Evolutionary conservation across 2,329 filamentous ascomycete genomes (phyloP).

Genomic region (Colletotrichum musicola): DNA sequence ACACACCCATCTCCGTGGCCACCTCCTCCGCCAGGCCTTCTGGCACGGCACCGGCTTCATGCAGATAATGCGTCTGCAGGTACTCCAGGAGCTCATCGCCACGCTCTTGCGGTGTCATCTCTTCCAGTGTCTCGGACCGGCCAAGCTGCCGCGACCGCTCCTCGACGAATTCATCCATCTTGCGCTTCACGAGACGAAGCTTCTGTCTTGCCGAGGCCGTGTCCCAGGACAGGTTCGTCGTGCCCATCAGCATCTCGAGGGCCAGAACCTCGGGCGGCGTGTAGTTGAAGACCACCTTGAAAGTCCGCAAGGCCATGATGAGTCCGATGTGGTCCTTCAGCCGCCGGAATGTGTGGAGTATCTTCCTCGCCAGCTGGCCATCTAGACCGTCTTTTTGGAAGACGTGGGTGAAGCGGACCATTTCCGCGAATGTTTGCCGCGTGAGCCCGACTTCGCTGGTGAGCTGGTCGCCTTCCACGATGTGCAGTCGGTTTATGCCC

Average conservation of each 20-base stretch:
- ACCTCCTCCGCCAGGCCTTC: constrained; percentile 48
- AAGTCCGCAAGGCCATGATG: constrained; percentile 58
- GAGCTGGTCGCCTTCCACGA: constrained; percentile 47
- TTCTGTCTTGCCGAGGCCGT: constrained; percentile 54
- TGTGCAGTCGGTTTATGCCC: constrained; percentile 61
- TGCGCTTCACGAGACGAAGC: constrained; percentile 57
- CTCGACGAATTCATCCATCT: constrained; percentile 50
- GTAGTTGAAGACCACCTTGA: constrained; percentile 59
- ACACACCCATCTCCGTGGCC: constrained; percentile 59
- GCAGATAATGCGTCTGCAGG: constrained; percentile 55
- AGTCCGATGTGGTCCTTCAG: constrained; percentile 59
- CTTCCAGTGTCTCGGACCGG: constrained; percentile 46
- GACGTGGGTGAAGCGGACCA: constrained; percentile 60
- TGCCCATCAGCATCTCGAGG: constrained; percentile 60
- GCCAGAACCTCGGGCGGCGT: constrained; percentile 59
- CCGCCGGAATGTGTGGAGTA: constrained; percentile 64
- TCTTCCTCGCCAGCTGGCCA: constrained; percentile 61
- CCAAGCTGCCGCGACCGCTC: constrained; percentile 43
- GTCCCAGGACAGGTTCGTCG: constrained; percentile 58
- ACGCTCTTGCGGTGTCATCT: constrained; percentile 52
- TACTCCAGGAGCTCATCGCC: constrained; percentile 57
- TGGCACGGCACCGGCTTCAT: constrained; percentile 41
- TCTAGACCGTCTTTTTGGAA: constrained; percentile 60
- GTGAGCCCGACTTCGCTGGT: constrained; percentile 49
- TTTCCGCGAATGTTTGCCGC: constrained; percentile 61